Conservation (phyloP, 306 rosid species). For the Sechiopsis laciniata region DNA sequence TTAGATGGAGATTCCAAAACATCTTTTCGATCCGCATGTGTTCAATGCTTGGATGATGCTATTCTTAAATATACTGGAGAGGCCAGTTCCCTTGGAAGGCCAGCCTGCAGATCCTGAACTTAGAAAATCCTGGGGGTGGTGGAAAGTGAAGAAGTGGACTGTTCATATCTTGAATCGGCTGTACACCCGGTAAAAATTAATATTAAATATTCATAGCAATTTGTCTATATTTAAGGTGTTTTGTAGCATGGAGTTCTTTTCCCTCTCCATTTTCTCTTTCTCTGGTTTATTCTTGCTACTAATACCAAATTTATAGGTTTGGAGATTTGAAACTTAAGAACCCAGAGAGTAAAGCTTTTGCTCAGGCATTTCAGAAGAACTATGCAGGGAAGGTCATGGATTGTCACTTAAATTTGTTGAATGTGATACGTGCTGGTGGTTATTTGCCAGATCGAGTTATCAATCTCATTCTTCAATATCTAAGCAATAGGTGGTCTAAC, state of each 20-base stretch:
- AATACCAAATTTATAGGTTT: conserved; percentile 40
- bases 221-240: not conserved
- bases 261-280: not conserved
- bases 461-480: conserved; percentile 80
- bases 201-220: not conserved
- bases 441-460: conserved; percentile 92
- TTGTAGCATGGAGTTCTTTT: not conserved
- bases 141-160: conserved; percentile 99
- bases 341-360: conserved; percentile 86
- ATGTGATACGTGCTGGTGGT: conserved; percentile 74
- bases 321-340: conserved; percentile 93
- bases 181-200: conserved; percentile 62
- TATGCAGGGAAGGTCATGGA: conserved; percentile 90
- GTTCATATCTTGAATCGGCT: conserved; percentile 87
- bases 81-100: conserved; percentile 89
- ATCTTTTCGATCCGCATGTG: conserved; percentile 64
- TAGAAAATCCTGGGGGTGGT: conserved; percentile 96
- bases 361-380: conserved; percentile 88
- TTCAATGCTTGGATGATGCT: conserved; percentile 96
- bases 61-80: conserved; percentile 74
- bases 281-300: conserved; percentile 7
- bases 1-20: conserved; percentile 97
- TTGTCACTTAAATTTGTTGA: conserved; percentile 76
- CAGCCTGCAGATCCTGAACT: conserved; percentile 79
- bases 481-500: conserved; percentile 71